Evolutionary conservation across 1,284 basidiomycete species (phyloP).

Genomic region (Fomitiporia mediterranea): DNA sequence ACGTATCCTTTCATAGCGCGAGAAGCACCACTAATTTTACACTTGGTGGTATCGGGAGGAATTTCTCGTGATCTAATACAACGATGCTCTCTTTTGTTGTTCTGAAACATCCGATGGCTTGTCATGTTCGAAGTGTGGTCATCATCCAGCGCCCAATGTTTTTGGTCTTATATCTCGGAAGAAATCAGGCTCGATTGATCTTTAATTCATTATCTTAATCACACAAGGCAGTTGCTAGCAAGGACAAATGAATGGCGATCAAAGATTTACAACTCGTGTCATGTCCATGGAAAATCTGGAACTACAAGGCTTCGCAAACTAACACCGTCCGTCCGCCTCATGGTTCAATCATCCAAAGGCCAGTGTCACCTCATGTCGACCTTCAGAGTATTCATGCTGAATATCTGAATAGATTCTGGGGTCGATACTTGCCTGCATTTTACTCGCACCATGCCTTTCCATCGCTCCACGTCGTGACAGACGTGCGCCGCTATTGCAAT

Average conservation of each 20-base stretch:
- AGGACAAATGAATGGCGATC: not conserved
- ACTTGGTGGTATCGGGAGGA: not conserved
- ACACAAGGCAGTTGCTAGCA: not conserved
- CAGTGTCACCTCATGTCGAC: too few relatives aligned
- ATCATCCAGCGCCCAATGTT: not conserved
- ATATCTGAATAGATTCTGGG: too few relatives aligned
- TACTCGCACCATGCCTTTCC: not conserved
- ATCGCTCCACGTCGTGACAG: too few relatives aligned
- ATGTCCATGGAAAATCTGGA: too few relatives aligned
- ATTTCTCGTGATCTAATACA: not conserved
- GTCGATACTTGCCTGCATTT: too few relatives aligned
- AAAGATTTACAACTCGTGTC: too few relatives aligned
- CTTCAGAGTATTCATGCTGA: too few relatives aligned
- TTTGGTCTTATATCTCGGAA: not conserved
- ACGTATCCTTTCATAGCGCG: constrained; percentile 10
- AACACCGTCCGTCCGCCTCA: not conserved
- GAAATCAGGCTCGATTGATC: not conserved
- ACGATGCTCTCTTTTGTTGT: not conserved
- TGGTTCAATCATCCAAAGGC: not conserved
- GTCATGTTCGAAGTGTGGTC: not conserved
- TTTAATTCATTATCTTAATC: not conserved
- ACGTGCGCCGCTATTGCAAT: too few relatives aligned
- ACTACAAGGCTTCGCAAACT: not conserved
- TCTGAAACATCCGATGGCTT: not conserved
- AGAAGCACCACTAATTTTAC: not conserved